Conservation (phyloP, 2,329 filamentous ascomycete species). For the Aspergillus ochraceoroseus region DNA sequence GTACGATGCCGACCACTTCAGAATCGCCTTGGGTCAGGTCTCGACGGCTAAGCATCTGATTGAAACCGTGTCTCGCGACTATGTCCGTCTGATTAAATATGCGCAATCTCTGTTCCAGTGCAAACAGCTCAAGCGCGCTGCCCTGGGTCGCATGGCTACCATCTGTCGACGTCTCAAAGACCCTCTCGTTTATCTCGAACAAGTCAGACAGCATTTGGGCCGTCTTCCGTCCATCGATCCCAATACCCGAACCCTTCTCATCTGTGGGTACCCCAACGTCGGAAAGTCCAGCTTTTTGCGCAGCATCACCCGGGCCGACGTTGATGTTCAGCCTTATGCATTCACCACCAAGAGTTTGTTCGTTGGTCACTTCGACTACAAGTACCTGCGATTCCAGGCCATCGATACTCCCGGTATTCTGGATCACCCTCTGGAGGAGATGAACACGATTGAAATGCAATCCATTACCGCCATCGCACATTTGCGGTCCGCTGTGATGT, state of each 20-base stretch:
- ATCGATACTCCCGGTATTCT: conserved; percentile 99
- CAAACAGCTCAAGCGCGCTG: conserved; percentile 96
- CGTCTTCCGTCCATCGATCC: conserved; percentile 98
- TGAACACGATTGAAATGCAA: conserved; percentile 99
- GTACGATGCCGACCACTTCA: conserved; percentile 97
- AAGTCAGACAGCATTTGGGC: conserved; percentile 92
- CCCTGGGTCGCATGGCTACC: conserved; percentile 95
- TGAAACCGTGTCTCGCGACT: conserved; percentile 92
- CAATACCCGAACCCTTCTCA: conserved; percentile 90
- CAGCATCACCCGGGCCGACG: conserved; percentile 88
- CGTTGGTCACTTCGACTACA: conserved; percentile 96
- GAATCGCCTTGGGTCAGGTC: conserved; percentile 91
- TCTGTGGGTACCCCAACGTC: conserved; percentile 96
- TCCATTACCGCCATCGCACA: conserved; percentile 97
- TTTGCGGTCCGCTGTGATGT: conserved; percentile 87
- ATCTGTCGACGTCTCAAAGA: conserved; percentile 94
- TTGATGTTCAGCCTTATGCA: conserved; percentile 94
- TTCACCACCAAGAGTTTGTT: conserved; percentile 98
- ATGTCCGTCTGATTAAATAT: conserved; percentile 93
- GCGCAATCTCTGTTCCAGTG: conserved; percentile 96
- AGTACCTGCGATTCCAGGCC: conserved; percentile 82
- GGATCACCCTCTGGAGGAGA: conserved; percentile 95
- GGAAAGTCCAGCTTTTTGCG: conserved; percentile 95
- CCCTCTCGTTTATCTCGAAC: conserved; percentile 89
- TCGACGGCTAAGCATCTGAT: conserved; percentile 95